Conservation (phyloP, 2,329 filamentous ascomycete genomes). For the Microsporum ferrugineum region DNA sequence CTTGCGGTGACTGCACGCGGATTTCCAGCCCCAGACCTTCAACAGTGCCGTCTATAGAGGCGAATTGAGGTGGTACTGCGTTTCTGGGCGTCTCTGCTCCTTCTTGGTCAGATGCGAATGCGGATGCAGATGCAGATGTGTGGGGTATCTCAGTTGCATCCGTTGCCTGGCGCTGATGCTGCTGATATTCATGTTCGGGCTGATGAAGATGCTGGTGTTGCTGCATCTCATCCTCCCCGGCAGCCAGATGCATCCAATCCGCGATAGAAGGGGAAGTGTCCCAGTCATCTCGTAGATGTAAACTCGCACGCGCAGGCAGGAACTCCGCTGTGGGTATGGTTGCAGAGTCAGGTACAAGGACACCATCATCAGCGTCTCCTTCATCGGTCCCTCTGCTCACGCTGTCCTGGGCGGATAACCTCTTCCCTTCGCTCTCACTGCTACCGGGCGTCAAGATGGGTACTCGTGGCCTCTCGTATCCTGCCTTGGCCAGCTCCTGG, state of each 20-base stretch:
- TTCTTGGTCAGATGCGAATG: constrained; percentile 10
- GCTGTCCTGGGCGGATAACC: background rate
- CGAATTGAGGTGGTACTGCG: constrained; percentile 10
- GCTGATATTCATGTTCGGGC: constrained; percentile 9
- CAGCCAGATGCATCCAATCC: constrained; percentile 39
- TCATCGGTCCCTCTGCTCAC: constrained; percentile 9
- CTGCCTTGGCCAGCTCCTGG: constrained; percentile 34
- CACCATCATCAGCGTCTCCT: constrained; percentile 27
- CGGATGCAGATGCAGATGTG: background rate
- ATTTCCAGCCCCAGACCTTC: constrained; percentile 36
- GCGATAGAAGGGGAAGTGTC: constrained; percentile 40
- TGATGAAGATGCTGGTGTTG: background rate
- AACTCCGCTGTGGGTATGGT: constrained; percentile 22
- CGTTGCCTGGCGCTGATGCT: background rate
- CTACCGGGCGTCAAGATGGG: constrained; percentile 9
- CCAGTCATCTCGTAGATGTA: constrained; percentile 38
- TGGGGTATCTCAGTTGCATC: background rate
- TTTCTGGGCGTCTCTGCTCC: constrained; percentile 21
- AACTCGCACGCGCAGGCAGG: constrained; percentile 31
- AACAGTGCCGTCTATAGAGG: constrained; percentile 21
- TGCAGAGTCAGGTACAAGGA: constrained; percentile 20
- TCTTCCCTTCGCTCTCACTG: constrained; percentile 6
- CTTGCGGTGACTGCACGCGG: constrained; percentile 26
- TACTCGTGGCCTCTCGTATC: constrained; percentile 18
- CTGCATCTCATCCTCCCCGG: constrained; percentile 27